Evolutionary conservation across 495 filamentous ascomycete genomes (phyloP).

Genomic region (Penicillium diatomitis): DNA sequence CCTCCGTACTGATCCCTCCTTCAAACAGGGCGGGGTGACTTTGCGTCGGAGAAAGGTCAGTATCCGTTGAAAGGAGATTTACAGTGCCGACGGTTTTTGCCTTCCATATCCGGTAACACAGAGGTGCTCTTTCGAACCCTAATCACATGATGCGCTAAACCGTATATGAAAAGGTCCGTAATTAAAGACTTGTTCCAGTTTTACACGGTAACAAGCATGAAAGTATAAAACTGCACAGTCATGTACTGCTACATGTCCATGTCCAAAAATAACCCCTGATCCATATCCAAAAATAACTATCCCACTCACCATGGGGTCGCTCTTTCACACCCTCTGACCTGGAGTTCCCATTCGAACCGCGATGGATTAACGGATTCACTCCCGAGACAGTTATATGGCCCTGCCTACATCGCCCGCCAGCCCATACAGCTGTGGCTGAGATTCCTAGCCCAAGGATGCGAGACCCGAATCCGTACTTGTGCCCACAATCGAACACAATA

Average conservation of each 20-base stretch:
- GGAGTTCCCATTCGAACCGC: neutral
- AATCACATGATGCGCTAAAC: neutral
- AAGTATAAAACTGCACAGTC: conserved; percentile 1
- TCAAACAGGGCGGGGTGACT: too few species aligned
- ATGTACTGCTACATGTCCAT: conserved; percentile 6
- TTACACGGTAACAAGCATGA: conserved; percentile 1
- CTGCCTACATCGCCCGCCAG: neutral
- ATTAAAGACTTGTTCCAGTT: neutral
- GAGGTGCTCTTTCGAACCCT: neutral
- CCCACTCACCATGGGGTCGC: neutral
- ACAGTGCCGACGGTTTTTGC: neutral
- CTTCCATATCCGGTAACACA: neutral
- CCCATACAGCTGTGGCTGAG: neutral
- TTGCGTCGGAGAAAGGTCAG: too few species aligned
- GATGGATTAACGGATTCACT: neutral
- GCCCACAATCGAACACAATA: too few species aligned
- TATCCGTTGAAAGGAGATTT: too few species aligned
- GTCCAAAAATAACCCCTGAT: neutral
- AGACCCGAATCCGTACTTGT: neutral
- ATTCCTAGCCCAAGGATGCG: neutral
- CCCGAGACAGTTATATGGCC: neutral
- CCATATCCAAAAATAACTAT: neutral
- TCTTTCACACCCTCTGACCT: neutral
- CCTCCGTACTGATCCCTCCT: too few species aligned
- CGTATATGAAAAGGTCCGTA: neutral